Percentiles rank a stretch among this genome's conserved stretches.
phyloP scores from a whole-genome alignment of 192 early-diverging fungal species.

The Geranomyces michiganensis region DNA sequence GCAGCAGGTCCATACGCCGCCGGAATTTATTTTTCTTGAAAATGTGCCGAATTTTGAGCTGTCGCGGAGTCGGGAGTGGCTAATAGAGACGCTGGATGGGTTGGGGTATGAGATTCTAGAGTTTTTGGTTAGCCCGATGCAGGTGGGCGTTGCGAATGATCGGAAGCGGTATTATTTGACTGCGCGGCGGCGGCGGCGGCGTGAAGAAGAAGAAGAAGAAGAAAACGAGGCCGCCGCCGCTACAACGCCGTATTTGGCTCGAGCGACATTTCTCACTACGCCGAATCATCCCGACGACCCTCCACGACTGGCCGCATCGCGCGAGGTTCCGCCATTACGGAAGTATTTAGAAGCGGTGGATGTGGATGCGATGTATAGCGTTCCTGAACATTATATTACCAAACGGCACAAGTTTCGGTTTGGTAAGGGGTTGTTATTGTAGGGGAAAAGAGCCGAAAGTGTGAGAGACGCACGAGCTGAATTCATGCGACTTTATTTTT shows the following conservation, averaged over 20 bases:
- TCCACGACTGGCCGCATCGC: background rate
- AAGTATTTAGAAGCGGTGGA: background rate
- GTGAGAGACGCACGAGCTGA: no score
- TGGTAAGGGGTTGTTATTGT: no score
- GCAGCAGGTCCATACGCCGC: slow-evolving; percentile 34
- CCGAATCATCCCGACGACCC: background rate
- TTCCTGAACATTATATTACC: slow-evolving; percentile 42
- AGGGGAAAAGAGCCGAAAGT: no score
- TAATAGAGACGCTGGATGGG: slow-evolving; percentile 42
- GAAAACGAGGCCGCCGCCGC: no score
- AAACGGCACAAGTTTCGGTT: slow-evolving; percentile 44
- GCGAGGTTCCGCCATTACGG: background rate
- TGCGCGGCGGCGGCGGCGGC: slow-evolving; percentile 14
- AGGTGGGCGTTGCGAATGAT: slow-evolving; percentile 60
- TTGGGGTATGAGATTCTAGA: slow-evolving; percentile 50
- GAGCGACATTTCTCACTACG: background rate
- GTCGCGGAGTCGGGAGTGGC: slow-evolving; percentile 35
- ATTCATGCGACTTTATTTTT: slow-evolving; percentile 3
- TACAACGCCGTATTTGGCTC: background rate
- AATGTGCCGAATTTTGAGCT: slow-evolving; percentile 65
- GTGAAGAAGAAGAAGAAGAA: no score
- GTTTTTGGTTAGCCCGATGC: slow-evolving; percentile 49
- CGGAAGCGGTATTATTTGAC: slow-evolving; percentile 57
- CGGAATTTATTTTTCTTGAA: slow-evolving; percentile 56
- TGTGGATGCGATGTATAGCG: slow-evolving; percentile 28